Evolutionary conservation across 805 yeast genomes (phyloP), one percentile per base, ranked within the genome.

Genomic region (Debaryomyces hansenii): DNA sequence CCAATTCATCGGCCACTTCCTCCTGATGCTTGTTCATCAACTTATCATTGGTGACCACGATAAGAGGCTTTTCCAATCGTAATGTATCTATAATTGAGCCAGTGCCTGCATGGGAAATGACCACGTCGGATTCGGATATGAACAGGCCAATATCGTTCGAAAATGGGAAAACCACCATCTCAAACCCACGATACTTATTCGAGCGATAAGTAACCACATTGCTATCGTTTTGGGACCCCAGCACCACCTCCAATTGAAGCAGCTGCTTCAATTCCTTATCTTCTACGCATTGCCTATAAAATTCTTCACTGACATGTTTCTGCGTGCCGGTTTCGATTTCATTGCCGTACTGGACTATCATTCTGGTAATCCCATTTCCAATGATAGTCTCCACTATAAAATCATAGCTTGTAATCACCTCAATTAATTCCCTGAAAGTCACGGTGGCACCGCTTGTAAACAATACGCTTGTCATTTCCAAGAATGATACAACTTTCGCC

Each of bases 391-490:
- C 45, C 0, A 56, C 37, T 0, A 79, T 51, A 31, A 83, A 76
- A 2, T 55, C 44, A 0, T 50, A 44, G 6, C 60, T 46, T 6
- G 82, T 52, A 0, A 80, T 63, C 7, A 71, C 60, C n/a, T 63
- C 63, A 1, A 92, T 64, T 12, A 92, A 75, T 14, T 59, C 67
- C 9, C 75, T 73, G 60, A 92, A 92, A 0, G 96, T 85, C 16
- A 87, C 91, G 0, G 97, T 91, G 2, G 97, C 97, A 0, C 98
- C 98, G 3, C 95, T 86, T 0, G 95, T 85, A 4, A 91, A 84
- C 29, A 91, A 67, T 12, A 70, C 31, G 9, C 42, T 20, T 20
- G 12, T 12, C 36, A 35, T 35, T 31, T n/a, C 11, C 34, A n/a
- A 31, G 14, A 3, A 8, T 6, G 34, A 31, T 12, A 28, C 32